These are phyloP conservation scores for Xylaria telfairii DNA, from an alignment of 495 filamentous ascomycete species.

Conservation along the genomic window DNA sequence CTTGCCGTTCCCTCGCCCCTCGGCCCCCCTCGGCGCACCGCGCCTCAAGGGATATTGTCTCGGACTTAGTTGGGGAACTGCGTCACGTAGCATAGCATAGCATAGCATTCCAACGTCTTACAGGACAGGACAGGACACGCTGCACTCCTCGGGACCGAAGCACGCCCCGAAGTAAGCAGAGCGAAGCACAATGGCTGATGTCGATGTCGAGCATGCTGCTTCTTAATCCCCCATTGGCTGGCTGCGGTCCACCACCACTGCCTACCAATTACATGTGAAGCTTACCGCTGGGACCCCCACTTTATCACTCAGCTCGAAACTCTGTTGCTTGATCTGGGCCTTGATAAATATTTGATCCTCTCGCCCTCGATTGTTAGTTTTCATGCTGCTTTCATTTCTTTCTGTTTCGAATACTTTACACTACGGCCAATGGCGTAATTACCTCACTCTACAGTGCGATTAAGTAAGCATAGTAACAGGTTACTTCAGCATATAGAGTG, in stretches of 20 bases:
- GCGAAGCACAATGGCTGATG: background rate
- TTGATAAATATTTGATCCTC: background rate
- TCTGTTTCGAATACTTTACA: background rate
- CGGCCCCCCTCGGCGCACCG: background rate
- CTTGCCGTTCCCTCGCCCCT: background rate
- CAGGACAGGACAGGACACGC: background rate
- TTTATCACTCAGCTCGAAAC: no score
- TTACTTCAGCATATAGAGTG: no score
- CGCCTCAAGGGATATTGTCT: background rate
- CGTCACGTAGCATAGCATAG: background rate
- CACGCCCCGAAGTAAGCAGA: constrained; percentile 1
- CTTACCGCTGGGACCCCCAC: no score
- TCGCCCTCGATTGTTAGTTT: background rate
- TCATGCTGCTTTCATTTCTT: background rate
- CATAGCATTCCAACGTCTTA: background rate
- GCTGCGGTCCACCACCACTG: background rate
- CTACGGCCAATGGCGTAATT: background rate
- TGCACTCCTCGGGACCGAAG: constrained; percentile 18
- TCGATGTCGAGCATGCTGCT: background rate
- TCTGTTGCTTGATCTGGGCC: no score
- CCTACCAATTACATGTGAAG: no score
- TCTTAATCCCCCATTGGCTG: background rate
- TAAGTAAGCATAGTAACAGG: no score
- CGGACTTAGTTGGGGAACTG: constrained; percentile 24
- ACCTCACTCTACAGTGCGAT: background rate